Evolutionary conservation across 1,284 basidiomycete species (phyloP), one percentile per base, ranked within the genome.

Genomic region (Ganoderma leucocontextum): DNA sequence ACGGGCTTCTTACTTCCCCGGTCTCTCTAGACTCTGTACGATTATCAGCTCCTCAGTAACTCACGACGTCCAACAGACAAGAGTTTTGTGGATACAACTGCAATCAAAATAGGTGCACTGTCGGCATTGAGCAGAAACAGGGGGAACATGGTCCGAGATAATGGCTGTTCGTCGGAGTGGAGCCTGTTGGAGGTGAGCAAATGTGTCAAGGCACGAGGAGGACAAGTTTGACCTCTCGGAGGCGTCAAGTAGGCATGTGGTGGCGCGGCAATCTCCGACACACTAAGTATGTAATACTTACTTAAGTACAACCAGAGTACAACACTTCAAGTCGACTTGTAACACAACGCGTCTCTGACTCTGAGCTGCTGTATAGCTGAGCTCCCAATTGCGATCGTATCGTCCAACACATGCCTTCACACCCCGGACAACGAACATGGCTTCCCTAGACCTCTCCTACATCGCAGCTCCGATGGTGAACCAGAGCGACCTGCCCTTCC

Each of bases 401-500:
- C 47, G 25, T 10, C 47, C n/a, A 5, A 22, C 47, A 25, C 47
- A 49, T 25, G 47, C 8, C 52, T 55, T 55, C 15, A 33, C 12
- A 2, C 15, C 15, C 25, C 19, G 8, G 0, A 33, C 29, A 15
- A 7, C 52, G 10, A 60, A 60, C n/a, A 60, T 60, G 58, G 19
- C 38, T 15, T 29, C 39, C 1, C 25, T 64, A 19, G 66, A 60
- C 35, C 44, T 59, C 15, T 72, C 71, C 7, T 70, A 66, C 65
- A 74, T 78, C 35, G 73, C 79, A 8, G 91, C 91, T 6, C 90
- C 90, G 1, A 92, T 92, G 91, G 85, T 92, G 66, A 87, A 90
- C 67, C 91, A 92, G 75, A 91, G 90, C 58, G 91, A 93, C 72
- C 82, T 90, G 0, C 90, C 92, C 0, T 93, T 93, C 74, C 85